A percentile compares a stretch with the other conserved stretches of the same genome.
Evolutionary conservation across 768 basidiomycete genomes (phyloP).

Genomic region (Omphalotus guepiniiformis): DNA sequence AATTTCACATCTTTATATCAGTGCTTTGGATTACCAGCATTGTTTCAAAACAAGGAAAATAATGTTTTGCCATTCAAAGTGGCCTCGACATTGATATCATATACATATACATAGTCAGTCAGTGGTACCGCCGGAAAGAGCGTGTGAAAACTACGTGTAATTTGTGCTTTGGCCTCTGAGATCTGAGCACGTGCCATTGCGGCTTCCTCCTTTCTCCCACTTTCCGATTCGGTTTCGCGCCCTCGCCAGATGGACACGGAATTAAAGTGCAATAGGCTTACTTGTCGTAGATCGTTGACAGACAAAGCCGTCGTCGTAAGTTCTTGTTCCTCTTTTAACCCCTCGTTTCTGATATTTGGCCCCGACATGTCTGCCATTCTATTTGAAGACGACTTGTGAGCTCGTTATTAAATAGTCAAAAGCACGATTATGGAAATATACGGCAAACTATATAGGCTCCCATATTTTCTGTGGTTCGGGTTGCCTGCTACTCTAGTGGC

Average conservation of each 20-base stretch:
- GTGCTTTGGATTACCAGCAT: too few species aligned
- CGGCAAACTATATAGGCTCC: constrained; percentile 48
- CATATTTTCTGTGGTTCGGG: constrained; percentile 78
- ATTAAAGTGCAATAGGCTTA: constrained; percentile 75
- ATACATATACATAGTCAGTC: too few species aligned
- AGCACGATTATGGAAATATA: constrained; percentile 8
- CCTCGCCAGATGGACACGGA: constrained; percentile 72
- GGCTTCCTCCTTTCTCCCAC: too few species aligned
- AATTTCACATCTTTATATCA: background rate
- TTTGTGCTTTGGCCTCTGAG: too few species aligned
- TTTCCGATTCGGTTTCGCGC: too few species aligned
- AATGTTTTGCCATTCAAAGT: background rate
- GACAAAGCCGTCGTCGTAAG: constrained; percentile 87
- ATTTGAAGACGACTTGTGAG: constrained; percentile 52
- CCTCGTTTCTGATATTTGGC: constrained; percentile 3
- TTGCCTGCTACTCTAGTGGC: constrained; percentile 6
- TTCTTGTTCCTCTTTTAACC: constrained; percentile 12
- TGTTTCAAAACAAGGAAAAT: too few species aligned
- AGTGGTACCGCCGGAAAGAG: too few species aligned
- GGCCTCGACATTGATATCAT: background rate
- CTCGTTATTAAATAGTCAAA: background rate
- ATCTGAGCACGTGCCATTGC: too few species aligned
- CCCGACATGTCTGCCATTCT: constrained; percentile 22
- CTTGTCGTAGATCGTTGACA: constrained; percentile 58
- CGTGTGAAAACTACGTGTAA: too few species aligned